Conservation (phyloP, 768 basidiomycete genomes). For the Infundibulicybe gibba region DNA sequence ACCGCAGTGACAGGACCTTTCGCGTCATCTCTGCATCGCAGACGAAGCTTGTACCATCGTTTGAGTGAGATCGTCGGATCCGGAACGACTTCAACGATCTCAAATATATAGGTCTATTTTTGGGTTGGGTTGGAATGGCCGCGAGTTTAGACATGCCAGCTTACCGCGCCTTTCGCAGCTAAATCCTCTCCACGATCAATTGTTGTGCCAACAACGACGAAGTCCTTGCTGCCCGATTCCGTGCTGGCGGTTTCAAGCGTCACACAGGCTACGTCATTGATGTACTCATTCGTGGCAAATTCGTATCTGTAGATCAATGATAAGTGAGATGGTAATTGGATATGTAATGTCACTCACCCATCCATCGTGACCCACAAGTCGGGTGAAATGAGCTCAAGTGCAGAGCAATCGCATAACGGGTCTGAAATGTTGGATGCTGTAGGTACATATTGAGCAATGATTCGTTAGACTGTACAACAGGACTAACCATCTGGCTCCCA, state of each 20-base stretch:
- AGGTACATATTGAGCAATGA: conserved; percentile 5
- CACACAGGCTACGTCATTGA: conserved; percentile 79
- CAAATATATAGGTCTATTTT: conserved; percentile 90
- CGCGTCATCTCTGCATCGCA: conserved; percentile 85
- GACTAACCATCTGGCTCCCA: conserved; percentile 81
- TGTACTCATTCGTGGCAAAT: conserved; percentile 91
- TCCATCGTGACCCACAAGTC: conserved; percentile 88
- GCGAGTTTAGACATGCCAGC: conserved; percentile 26
- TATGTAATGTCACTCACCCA: too few relatives aligned
- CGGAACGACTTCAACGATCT: conserved; percentile 87
- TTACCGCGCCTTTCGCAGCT: conserved; percentile 87
- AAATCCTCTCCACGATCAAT: conserved; percentile 95
- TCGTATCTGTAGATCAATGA: conserved; percentile 65
- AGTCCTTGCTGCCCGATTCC: conserved; percentile 80
- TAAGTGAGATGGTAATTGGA: conserved; percentile 1
- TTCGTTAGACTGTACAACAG: not conserved
- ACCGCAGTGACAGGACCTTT: conserved; percentile 92
- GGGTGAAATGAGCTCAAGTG: conserved; percentile 88
- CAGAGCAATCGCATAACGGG: conserved; percentile 75
- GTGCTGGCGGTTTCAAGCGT: conserved; percentile 87
- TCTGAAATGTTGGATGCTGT: conserved; percentile 66
- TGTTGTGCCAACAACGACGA: conserved; percentile 91
- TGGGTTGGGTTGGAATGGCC: conserved; percentile 7
- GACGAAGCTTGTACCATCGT: conserved; percentile 74
- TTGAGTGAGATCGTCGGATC: conserved; percentile 56